Base-by-base conservation (phyloP, 352 stramenopile species). In the Phytophthora niederhauseri region DNA sequence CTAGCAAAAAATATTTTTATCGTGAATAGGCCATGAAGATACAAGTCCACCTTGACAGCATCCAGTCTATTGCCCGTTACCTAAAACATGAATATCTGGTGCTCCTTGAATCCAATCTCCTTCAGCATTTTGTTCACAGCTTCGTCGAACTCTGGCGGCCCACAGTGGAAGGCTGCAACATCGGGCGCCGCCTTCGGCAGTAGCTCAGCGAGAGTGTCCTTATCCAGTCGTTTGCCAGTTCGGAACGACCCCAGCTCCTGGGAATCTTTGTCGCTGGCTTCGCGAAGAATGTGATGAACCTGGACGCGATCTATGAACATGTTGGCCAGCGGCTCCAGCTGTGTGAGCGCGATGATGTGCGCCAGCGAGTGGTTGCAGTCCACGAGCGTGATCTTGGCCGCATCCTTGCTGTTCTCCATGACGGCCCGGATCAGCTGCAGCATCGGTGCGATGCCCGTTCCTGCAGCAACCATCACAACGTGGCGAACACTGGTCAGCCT, bases 371-470 rank as follows among this genome's bases (percentile, higher is more conserved):
- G 81, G 55, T 91, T 96, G 52, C 81, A 92, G 63, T 94, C 82
- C 49, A 96, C 66, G 4, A 95, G 56, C 66, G 83, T 93, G 38
- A 96, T 75, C 48, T 81, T 86, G n/a, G 85, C 82, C 28, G 58
- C 58, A 54, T 92, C 84, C 28, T 77, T 72, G 6, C 19, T 61
- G 30, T 78, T 82, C 61, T 95, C 86, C 53, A 95, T 78, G 30
- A 85, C 72, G 6, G 80, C 80, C 22, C 87, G 85, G 31, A 95
- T 80, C 28, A 96, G 60, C 66, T 95, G 85, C 28, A 96, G 84
- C 87, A 96, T 94, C 0, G 89, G 89, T 8, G 87, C 81, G 61
- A 96, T 92, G 57, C 89, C 89, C 20, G 80, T 94, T 6, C 89
- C 89, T 0, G 81, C 89, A 57, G 89, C 86, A 66, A 96, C 63